Evolutionary conservation across 2,329 filamentous ascomycete genomes (phyloP).

Genomic region (Bipolaris zeicola): DNA sequence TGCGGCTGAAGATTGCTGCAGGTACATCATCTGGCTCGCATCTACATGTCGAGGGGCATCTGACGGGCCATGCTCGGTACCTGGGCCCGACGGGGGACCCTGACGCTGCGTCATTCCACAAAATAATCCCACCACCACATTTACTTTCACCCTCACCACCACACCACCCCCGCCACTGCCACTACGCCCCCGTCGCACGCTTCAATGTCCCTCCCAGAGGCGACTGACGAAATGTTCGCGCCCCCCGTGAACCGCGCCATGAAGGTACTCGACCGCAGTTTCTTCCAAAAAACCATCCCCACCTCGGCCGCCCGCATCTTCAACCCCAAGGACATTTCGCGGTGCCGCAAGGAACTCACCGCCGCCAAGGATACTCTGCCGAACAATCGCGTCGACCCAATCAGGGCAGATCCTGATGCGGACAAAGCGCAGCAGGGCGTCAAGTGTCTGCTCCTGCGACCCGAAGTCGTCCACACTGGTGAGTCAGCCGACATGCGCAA

Average conservation of each 20-base stretch:
- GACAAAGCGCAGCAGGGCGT: constrained; percentile 55
- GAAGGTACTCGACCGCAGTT: constrained; percentile 78
- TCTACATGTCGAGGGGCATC: constrained; percentile 1
- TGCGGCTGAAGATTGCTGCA: not conserved
- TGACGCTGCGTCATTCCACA: constrained; percentile 15
- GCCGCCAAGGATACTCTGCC: constrained; percentile 69
- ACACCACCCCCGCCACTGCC: not conserved
- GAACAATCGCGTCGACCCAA: constrained; percentile 66
- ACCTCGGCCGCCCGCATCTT: constrained; percentile 78
- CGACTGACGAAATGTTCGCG: constrained; percentile 64
- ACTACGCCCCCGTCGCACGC: constrained; percentile 17
- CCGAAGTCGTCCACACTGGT: constrained; percentile 50
- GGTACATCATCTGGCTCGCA: not conserved
- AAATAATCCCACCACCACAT: constrained; percentile 9
- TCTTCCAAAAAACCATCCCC: constrained; percentile 78
- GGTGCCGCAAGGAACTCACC: constrained; percentile 69
- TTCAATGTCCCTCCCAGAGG: constrained; percentile 37
- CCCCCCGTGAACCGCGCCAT: constrained; percentile 82
- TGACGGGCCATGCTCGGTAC: not conserved
- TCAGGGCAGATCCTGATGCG: constrained; percentile 66
- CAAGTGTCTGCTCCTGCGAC: constrained; percentile 55
- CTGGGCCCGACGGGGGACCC: constrained; percentile 5
- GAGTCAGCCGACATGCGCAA: constrained; percentile 21
- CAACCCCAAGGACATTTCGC: constrained; percentile 75
- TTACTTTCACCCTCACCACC: not conserved